Percentiles rank a stretch among this genome's conserved stretches.
These are phyloP conservation scores for Rhizopogon salebrosus DNA, from an alignment of 768 basidiomycete species.

Conservation along the genomic window DNA sequence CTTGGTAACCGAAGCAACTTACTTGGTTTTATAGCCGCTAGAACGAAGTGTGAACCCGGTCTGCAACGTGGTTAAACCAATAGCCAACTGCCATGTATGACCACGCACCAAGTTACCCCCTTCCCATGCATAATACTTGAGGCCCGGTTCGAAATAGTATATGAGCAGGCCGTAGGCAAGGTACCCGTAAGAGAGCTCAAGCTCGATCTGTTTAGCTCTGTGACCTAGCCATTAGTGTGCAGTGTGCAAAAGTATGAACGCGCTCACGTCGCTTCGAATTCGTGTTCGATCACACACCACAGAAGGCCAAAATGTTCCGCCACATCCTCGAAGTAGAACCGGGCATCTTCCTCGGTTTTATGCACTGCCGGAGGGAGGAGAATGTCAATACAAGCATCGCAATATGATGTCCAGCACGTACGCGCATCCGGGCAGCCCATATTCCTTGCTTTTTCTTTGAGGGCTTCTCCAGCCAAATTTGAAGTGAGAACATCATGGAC, in stretches of 20 bases:
- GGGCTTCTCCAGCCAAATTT: not conserved
- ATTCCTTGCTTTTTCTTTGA: slow-evolving; percentile 1
- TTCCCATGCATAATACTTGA: not conserved
- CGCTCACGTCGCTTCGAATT: slow-evolving; percentile 14
- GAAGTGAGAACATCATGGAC: not conserved
- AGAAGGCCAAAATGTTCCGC: slow-evolving; percentile 11
- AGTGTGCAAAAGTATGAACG: not conserved
- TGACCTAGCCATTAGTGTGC: not conserved
- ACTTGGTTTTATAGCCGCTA: not conserved
- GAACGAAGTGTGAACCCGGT: not conserved
- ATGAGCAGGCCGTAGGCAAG: slow-evolving; percentile 14
- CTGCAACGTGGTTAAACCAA: not conserved
- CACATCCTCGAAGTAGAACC: slow-evolving; percentile 3
- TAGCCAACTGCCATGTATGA: not conserved
- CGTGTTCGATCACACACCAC: slow-evolving; percentile 3
- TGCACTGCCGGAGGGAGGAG: not conserved
- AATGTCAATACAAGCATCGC: not conserved
- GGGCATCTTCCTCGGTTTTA: slow-evolving; percentile 1
- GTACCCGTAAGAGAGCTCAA: slow-evolving; percentile 11
- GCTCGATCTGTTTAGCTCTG: slow-evolving; percentile 9
- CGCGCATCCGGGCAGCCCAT: not conserved
- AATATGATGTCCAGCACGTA: not conserved
- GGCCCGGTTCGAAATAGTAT: slow-evolving; percentile 6
- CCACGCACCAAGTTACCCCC: not conserved
- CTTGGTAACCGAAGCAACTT: not conserved